Base-by-base conservation (phyloP, 768 basidiomycete genomes). In the Lactifluus pinguis region DNA sequence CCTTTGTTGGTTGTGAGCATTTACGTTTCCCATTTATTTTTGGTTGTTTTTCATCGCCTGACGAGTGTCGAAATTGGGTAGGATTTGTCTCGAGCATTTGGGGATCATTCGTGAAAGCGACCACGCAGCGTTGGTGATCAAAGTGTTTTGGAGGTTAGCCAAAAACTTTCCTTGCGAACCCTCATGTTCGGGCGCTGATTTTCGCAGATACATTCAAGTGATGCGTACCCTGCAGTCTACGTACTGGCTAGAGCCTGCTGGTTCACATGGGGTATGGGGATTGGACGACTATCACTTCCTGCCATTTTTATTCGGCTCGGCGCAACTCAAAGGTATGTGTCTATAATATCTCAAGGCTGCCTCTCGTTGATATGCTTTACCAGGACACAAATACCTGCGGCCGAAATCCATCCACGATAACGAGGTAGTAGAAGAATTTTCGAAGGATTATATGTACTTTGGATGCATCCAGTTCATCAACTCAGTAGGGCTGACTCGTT, bases 191-290 rank as follows among this genome's bases (percentile, higher is more conserved):
- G 21, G 34, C 10, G 2, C 6, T 11, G 10, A 21, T 36, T 38
- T 51, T 45, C 44, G 2, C 52, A 81, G 80, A 66, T 95, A 92
- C 67, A 81, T 92, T 36, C 74, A 83, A 53, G 80, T 88, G 51
- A 92, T 92, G 91, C 84, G 97, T 0, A 68, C 83, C 11, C 78
- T 99, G 2, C 95, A 98, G 67, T 93, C 91, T 4, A 84, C 87
- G 3, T 99, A 99, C 70, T 98, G 95, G 93, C 82, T 98, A 0
- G 95, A 99, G 71, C 95, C 95, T 3, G 95, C 95, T 7, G 95
- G 95, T n/a, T 98, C 97, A 1, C 95, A 98, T 70, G 95, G 95
- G 0, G 95, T 98, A 0, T 98, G 95, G 90, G 95, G 95, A 1
- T 75, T 98, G 57, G 94, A 97, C 67, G 94, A 98, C 68, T 99